Percentiles rank a stretch among this genome's conserved stretches.
Evolutionary conservation across 768 basidiomycete species (phyloP).

Genomic region (Holtermannia corniformis): DNA sequence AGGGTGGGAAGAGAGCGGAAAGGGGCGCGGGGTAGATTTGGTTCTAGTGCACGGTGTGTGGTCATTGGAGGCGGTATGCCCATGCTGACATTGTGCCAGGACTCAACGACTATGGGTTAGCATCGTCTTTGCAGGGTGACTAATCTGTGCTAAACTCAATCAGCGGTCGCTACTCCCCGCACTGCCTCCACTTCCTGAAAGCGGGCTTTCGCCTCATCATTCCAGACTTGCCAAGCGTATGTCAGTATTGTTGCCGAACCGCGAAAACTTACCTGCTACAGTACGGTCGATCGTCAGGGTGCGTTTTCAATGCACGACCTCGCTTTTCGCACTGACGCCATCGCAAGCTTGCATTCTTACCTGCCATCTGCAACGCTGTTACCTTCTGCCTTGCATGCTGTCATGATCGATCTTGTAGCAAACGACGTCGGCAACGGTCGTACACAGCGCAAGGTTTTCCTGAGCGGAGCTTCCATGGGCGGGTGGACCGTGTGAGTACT

Average conservation of each 20-base stretch:
- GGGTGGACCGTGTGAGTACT: slow-evolving; percentile 40
- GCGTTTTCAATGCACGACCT: no score
- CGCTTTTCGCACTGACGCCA: no score
- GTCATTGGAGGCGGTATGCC: background rate
- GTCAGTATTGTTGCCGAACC: slow-evolving; percentile 8
- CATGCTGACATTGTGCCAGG: slow-evolving; percentile 9
- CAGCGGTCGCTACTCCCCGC: slow-evolving; percentile 37
- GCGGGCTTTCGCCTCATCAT: slow-evolving; percentile 42
- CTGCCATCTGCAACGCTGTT: slow-evolving; percentile 32
- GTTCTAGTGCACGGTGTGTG: slow-evolving; percentile 41
- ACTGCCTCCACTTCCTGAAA: slow-evolving; percentile 35
- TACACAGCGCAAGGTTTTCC: slow-evolving; percentile 39
- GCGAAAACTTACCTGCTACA: no score
- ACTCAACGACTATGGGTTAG: slow-evolving; percentile 34
- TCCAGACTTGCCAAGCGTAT: slow-evolving; percentile 42
- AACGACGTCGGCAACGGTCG: slow-evolving; percentile 27
- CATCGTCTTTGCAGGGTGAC: background rate
- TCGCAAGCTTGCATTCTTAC: slow-evolving; percentile 34
- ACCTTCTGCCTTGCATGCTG: slow-evolving; percentile 36
- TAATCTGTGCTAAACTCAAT: background rate
- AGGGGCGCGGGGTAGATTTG: slow-evolving; percentile 35
- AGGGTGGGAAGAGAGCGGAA: slow-evolving; percentile 34
- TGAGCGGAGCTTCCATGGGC: slow-evolving; percentile 40
- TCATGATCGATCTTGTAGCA: slow-evolving; percentile 34
- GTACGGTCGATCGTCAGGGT: slow-evolving; percentile 41